Conservation (phyloP, 495 filamentous ascomycete species). For the Trichoderma virens region DNA sequence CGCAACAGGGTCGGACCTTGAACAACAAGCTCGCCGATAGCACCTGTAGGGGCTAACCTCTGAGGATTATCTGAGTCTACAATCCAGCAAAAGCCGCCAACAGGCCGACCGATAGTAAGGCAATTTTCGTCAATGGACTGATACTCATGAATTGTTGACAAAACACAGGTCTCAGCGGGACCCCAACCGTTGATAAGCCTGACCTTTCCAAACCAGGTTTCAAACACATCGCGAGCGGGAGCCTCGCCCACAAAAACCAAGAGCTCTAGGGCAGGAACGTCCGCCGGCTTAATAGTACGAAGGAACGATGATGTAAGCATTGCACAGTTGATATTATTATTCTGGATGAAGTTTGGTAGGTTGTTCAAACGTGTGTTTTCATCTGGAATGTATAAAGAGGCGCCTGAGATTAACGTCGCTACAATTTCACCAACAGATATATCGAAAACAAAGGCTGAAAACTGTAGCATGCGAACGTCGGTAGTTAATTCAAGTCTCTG, state of each 20-base stretch:
- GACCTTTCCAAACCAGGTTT: conserved; percentile 1
- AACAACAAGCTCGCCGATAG: conserved; percentile 40
- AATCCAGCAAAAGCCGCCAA: conserved; percentile 42
- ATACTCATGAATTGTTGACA: conserved; percentile 16
- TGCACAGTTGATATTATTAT: conserved; percentile 27
- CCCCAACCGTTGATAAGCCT: conserved; percentile 9
- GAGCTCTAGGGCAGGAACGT: conserved; percentile 29
- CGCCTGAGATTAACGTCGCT: not conserved
- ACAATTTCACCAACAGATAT: conserved; percentile 29
- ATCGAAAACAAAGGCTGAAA: conserved; percentile 44
- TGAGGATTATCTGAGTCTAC: conserved; percentile 40
- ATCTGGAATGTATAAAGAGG: not conserved
- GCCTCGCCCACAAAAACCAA: conserved; percentile 31
- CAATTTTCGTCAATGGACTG: conserved; percentile 14
- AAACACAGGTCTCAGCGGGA: conserved; percentile 23
- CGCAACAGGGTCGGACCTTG: conserved; percentile 38
- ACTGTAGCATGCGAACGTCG: conserved; percentile 18
- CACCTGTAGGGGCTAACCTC: conserved; percentile 34
- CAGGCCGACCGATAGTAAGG: conserved; percentile 34
- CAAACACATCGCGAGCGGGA: not conserved
- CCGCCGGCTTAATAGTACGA: conserved; percentile 28
- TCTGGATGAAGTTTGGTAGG: not conserved
- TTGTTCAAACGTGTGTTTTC: not conserved
- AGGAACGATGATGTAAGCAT: conserved; percentile 46
- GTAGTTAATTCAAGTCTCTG: not conserved